Percentiles rank a stretch among this genome's conserved stretches.
Conservation (phyloP, 1,139 yeast genomes). For the Torulaspora pretoriensis region DNA sequence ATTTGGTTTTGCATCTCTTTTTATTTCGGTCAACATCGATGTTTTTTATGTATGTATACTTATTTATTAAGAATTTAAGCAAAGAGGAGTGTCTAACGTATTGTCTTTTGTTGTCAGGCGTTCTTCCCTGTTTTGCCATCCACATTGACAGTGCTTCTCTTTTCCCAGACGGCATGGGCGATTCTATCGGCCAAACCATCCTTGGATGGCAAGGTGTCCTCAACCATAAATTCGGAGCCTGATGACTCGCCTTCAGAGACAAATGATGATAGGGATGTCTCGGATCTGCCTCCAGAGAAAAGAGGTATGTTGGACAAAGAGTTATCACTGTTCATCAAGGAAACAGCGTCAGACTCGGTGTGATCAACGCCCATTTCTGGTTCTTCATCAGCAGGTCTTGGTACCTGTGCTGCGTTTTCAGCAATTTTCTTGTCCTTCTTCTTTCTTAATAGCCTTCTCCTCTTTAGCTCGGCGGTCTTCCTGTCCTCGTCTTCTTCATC, state of each 20-base stretch:
- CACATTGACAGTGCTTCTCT: slow-evolving; percentile 17
- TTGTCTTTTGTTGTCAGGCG: not conserved
- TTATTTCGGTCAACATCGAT: not conserved
- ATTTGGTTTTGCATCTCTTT: slow-evolving; percentile 1
- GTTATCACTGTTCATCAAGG: slow-evolving; percentile 36
- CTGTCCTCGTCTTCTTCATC: slow-evolving; percentile 26
- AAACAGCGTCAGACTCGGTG: slow-evolving; percentile 34
- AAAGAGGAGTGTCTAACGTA: not conserved
- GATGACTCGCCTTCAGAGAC: slow-evolving; percentile 19
- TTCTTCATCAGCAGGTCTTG: slow-evolving; percentile 14
- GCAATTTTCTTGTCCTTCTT: slow-evolving; percentile 6
- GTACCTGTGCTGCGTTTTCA: slow-evolving; percentile 2
- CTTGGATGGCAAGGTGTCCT: slow-evolving; percentile 17
- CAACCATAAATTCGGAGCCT: slow-evolving; percentile 24
- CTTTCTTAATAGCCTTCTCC: slow-evolving; percentile 28
- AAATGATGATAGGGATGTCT: slow-evolving; percentile 14
- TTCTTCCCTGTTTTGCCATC: not conserved
- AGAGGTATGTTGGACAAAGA: slow-evolving; percentile 35
- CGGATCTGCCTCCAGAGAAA: slow-evolving; percentile 26
- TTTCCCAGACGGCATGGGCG: slow-evolving; percentile 29
- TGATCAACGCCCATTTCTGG: slow-evolving; percentile 11
- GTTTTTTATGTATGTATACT: slow-evolving; percentile 1
- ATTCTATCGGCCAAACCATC: slow-evolving; percentile 24
- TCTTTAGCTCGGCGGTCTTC: slow-evolving; percentile 31
- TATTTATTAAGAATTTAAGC: slow-evolving; percentile 1